Base-by-base conservation (phyloP, 2,329 filamentous ascomycete species). In the Aspergillus sp. region DNA sequence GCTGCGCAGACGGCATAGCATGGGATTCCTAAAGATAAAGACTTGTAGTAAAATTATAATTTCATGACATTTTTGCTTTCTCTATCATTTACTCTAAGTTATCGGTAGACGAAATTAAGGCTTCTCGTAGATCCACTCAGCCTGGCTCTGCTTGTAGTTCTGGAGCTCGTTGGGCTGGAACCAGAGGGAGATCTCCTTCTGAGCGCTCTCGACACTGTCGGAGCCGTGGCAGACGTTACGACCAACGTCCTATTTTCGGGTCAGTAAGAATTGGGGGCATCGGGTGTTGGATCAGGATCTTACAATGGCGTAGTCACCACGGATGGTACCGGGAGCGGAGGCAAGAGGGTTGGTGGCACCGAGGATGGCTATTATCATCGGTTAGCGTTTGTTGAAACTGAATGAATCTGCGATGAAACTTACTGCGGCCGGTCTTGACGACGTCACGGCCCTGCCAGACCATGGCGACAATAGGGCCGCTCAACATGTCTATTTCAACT, bases 141-240 rank as follows among this genome's bases (percentile, higher is more conserved):
- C 81, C 76, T 87, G 80, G 70, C 86, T 78, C 60, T 78, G 77
- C 81, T 93, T 91, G 82, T 86, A 97, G 75, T 69, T 79, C 74
- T 88, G 74, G 67, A 95, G 70, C 74, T 97, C 93, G 61, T 82
- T 83, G 61, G 86, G 78, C 75, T 86, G 83, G 86, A 98, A 98
- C 93, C 93, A 98, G 70, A 97, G 84, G 66, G 85, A 85, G 71
- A 98, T 98, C 81, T 98, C 93, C 87, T 97, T 96, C 86, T 97
- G 82, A 76, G 93, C 93, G 79, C 82, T 95, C 83, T 98, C 93
- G 75, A 98, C 91, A 71, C 80, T 83, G 82, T 98, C 93, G 74
- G 89, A 96, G 72, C 93, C 93, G 84, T 98, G 93, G 87, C 91
- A 97, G 78, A 97, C 89, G 81, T 98, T 98, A 74, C 91, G 88